A percentile compares a stretch with the other conserved stretches of the same genome.
Evolutionary conservation across 805 yeast genomes (phyloP).

Genomic region (Candida chilensis): DNA sequence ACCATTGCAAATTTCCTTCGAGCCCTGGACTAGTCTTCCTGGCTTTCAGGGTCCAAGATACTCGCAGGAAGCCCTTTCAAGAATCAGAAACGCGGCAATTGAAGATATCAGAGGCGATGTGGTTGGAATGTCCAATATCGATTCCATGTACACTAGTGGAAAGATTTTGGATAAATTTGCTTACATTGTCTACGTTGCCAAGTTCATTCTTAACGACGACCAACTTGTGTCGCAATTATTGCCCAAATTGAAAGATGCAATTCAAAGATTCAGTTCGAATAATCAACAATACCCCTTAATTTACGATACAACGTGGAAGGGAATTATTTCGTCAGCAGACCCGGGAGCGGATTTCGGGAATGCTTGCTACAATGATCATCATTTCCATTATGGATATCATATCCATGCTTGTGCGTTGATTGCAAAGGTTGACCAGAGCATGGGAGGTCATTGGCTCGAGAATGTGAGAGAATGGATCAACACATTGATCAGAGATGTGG

Average conservation of each 20-base stretch:
- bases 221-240: conserved; percentile 41
- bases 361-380: conserved; percentile 66
- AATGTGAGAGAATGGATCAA: conserved; percentile 41
- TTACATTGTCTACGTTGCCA: conserved; percentile 66
- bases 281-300: conserved; percentile 63
- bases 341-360: conserved; percentile 63
- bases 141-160: conserved; percentile 89
- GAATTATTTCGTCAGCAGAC: conserved; percentile 64
- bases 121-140: conserved; percentile 47
- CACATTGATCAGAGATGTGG: conserved; percentile 56
- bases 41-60: conserved; percentile 13
- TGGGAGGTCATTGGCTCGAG: conserved; percentile 46
- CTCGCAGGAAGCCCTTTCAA: conserved; percentile 18
- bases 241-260: conserved; percentile 54
- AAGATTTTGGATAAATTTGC: conserved; percentile 88
- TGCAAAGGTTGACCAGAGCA: conserved; percentile 42
- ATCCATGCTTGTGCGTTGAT: conserved; percentile 62
- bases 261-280: conserved; percentile 61
- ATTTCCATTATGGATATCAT: conserved; percentile 71
- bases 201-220: conserved; percentile 52
- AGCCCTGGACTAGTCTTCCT: conserved; percentile 49
- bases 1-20: conserved; percentile 31
- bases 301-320: conserved; percentile 76
- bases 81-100: conserved; percentile 38
- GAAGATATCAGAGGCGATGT: conserved; percentile 49